Evolutionary conservation across 2,329 filamentous ascomycete genomes (phyloP), one percentile per base, ranked within the genome.

Genomic region (Didymella segeticola): DNA sequence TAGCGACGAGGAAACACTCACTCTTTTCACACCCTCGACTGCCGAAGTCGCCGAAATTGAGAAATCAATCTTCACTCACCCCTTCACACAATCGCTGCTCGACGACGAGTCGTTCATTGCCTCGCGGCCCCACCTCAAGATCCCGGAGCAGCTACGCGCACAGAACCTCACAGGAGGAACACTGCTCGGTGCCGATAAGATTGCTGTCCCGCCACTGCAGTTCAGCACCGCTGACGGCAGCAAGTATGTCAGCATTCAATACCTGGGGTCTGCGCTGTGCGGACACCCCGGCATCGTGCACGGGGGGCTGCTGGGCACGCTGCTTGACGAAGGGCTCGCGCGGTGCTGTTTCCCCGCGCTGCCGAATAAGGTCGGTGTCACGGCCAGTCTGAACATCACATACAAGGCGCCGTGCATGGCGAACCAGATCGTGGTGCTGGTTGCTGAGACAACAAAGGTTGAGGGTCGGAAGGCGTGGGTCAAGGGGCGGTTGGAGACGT

Each of bases 401-500:
- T 99, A 97, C 77, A 86, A 89, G 65, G 86, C 86, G 57, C 95
- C 95, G 4, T 88, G 89, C 37, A 86, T 84, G 65, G 91, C 92
- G 5, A 84, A 86, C 19, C 84, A 84, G 56, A 95, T 89, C 70
- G 79, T 96, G 25, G 90, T 96, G 36, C 77, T 99, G 53, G 83
- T 84, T 57, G 93, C 91, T 4, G 84, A 86, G 71, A 96, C 93
- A 17, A 87, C 85, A 9, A 93, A 89, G 78, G 89, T 93, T 1
- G 92, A 98, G 71, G 93, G 95, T 1, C 83, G 95, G 58, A 98
- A 98, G 79, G 93, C 92, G 11, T 97, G 91, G 91, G 91, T 97
- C 1, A 88, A 90, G 77, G 95, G 91, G 1, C 84, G 86, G 63
- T 87, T 98, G 66, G 92, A 96, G 82, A 88, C 90, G 49, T 76